Percentiles rank a stretch among this genome's conserved stretches.
Evolutionary conservation across 179 eudicot genomes (phyloP).

Genomic region (Sideroxylon spinosum): DNA sequence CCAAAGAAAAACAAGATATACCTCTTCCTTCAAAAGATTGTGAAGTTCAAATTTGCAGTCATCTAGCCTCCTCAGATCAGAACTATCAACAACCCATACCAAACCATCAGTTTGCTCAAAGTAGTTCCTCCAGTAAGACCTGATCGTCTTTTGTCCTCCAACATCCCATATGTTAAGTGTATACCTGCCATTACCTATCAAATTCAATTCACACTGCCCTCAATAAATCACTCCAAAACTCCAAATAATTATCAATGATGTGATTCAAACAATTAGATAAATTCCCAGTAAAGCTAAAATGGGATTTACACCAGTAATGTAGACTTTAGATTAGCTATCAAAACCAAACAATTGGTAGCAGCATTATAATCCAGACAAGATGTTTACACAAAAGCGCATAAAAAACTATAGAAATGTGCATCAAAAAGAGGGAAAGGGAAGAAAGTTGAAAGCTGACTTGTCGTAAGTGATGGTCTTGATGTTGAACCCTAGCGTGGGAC

Average conservation of each 20-base stretch:
- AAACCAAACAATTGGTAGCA: background rate
- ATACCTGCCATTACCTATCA: slow-evolving; percentile 44
- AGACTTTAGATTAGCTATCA: background rate
- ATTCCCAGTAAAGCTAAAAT: background rate
- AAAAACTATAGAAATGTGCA: background rate
- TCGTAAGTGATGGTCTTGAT: slow-evolving; percentile 85
- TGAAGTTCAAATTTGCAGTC: slow-evolving; percentile 85
- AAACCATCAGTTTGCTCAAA: slow-evolving; percentile 99
- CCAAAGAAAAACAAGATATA: slow-evolving; percentile 17
- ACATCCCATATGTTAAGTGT: slow-evolving; percentile 98
- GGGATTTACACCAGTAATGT: background rate
- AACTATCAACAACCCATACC: slow-evolving; percentile 98
- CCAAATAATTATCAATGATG: background rate
- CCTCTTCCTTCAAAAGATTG: slow-evolving; percentile 97
- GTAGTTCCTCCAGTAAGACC: slow-evolving; percentile 98
- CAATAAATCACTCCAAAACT: background rate
- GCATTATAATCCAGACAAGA: background rate
- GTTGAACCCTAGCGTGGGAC: slow-evolving; percentile 90
- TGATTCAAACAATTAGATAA: background rate
- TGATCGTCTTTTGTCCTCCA: slow-evolving; percentile 92
- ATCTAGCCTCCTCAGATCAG: slow-evolving; percentile 83
- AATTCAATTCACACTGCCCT: background rate
- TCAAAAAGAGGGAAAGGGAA: background rate
- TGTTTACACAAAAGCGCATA: background rate
- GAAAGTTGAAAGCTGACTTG: slow-evolving; percentile 35